Evolutionary conservation across 768 basidiomycete species (phyloP), one percentile per base, ranked within the genome.

Genomic region (Trametes cinnabarina): DNA sequence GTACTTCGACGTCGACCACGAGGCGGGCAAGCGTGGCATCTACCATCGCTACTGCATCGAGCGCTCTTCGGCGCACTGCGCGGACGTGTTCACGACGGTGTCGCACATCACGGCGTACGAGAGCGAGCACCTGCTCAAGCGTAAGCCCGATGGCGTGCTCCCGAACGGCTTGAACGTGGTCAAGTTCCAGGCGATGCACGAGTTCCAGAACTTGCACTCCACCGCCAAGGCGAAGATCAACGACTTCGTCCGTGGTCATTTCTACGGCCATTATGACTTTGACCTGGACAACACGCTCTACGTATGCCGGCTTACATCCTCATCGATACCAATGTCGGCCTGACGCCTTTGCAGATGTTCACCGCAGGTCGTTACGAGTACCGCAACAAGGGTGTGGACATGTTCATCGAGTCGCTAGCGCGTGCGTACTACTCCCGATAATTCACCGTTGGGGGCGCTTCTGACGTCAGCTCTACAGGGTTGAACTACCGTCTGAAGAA

Each of bases 281-380:
- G 93, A 98, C 73, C 81, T 98, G 40, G 92, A 96, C 19, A 90
- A 93, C 64, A 93, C 92, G 6, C 77, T 94, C 50, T 94, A 94
- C 70, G 89, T 90, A 59, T 44, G 85, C 74, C 15, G 17, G 5
- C 9, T 2, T 44, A 12, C 2, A 14, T 10, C 12, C 10, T 25
- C 15, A 15, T 39, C 44, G 52, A 20, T 50, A 28, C 8, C n/a
- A n/a, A 39, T 59, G 6, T 8, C 15, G 12, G 15, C 35, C 52
- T 46, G 10, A 65, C 66, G 32, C 60, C 41, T 5, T 1, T 47
- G 17, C 69, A 97, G 91, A 86, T 98, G 83, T 99, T 99, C 76
- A 98, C 94, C 15, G 97, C 97, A n/a, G 97, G 97, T 40, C 85
- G 97, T 42, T 99, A 99, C 73, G 97, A 99, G 73, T 99, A 97